phyloP scores from a whole-genome alignment of 768 basidiomycete genomes.

The Leucosporidium yakuticum region DNA sequence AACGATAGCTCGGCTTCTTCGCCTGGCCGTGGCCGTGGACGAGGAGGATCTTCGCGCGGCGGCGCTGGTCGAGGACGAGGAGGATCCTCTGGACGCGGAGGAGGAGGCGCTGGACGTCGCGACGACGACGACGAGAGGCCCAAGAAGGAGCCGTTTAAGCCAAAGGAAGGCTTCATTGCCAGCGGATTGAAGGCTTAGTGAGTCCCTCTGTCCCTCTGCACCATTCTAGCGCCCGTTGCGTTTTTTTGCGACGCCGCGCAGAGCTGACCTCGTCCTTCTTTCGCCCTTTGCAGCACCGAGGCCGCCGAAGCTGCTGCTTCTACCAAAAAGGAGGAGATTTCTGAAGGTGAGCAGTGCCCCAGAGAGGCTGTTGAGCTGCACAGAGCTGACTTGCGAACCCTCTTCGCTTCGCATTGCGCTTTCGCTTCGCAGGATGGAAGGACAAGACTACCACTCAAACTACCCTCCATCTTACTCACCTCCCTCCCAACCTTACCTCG shows the following conservation, averaged over 20 bases:
- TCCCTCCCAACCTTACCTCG: conserved; percentile 84
- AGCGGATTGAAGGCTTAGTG: conserved; percentile 30
- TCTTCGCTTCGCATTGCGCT: neutral
- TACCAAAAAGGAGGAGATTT: neutral
- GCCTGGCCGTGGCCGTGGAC: conserved; percentile 10
- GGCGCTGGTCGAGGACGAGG: conserved; percentile 5
- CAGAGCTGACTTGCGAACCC: neutral
- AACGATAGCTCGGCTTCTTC: neutral
- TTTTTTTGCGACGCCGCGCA: neutral
- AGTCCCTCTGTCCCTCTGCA: neutral
- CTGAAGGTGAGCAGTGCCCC: neutral
- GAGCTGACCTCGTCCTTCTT: neutral
- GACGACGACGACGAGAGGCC: conserved; percentile 11
- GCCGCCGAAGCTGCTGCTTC: conserved; percentile 13
- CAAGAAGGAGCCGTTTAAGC: conserved; percentile 33
- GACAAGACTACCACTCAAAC: conserved; percentile 41
- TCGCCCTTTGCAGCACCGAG: conserved; percentile 19
- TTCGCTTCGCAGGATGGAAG: conserved; percentile 2
- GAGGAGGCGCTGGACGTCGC: neutral
- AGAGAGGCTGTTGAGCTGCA: too few species aligned
- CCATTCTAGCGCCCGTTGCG: neutral
- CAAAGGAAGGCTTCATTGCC: conserved; percentile 31
- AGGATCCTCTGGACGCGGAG: conserved; percentile 1
- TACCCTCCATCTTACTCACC: conserved; percentile 86
- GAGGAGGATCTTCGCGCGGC: conserved; percentile 2